Evolutionary conservation across 1,139 yeast species (phyloP).

Genomic region (Debaryomyces robertsiae): DNA sequence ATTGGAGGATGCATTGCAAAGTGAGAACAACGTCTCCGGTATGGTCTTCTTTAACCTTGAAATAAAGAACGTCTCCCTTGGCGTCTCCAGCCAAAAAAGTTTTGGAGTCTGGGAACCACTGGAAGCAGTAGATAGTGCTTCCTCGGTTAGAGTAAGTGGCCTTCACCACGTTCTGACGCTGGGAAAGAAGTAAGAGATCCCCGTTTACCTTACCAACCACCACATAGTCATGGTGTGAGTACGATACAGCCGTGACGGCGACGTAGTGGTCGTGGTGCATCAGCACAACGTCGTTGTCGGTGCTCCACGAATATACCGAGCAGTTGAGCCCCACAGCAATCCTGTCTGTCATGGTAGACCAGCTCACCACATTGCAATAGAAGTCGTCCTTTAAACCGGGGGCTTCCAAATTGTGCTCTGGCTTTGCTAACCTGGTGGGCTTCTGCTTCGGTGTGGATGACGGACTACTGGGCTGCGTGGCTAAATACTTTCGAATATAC

Average conservation of each 20-base stretch:
- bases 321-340: slow-evolving; percentile 72
- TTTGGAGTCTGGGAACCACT: slow-evolving; percentile 57
- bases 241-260: slow-evolving; percentile 60
- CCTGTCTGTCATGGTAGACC: slow-evolving; percentile 58
- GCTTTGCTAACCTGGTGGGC: slow-evolving; percentile 11
- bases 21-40: slow-evolving; percentile 13
- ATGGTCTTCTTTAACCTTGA: slow-evolving; percentile 30
- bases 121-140: slow-evolving; percentile 57
- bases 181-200: slow-evolving; percentile 25
- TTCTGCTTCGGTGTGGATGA: slow-evolving; percentile 12
- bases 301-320: slow-evolving; percentile 69
- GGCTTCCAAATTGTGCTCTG: slow-evolving; percentile 53
- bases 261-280: slow-evolving; percentile 31
- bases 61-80: slow-evolving; percentile 57
- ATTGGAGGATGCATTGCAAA: slow-evolving; percentile 34
- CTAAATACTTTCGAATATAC: slow-evolving; percentile 14
- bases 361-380: slow-evolving; percentile 74
- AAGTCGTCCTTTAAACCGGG: slow-evolving; percentile 79
- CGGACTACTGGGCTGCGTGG: slow-evolving; percentile 4
- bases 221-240: slow-evolving; percentile 49
- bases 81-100: slow-evolving; percentile 69
- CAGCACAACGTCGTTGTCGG: slow-evolving; percentile 44
- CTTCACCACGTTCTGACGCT: slow-evolving; percentile 16
- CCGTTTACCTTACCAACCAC: slow-evolving; percentile 55
- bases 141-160: slow-evolving; percentile 17